Evolutionary conservation across 768 basidiomycete species (phyloP), one percentile per base, ranked within the genome.

Genomic region (Russula foetens): DNA sequence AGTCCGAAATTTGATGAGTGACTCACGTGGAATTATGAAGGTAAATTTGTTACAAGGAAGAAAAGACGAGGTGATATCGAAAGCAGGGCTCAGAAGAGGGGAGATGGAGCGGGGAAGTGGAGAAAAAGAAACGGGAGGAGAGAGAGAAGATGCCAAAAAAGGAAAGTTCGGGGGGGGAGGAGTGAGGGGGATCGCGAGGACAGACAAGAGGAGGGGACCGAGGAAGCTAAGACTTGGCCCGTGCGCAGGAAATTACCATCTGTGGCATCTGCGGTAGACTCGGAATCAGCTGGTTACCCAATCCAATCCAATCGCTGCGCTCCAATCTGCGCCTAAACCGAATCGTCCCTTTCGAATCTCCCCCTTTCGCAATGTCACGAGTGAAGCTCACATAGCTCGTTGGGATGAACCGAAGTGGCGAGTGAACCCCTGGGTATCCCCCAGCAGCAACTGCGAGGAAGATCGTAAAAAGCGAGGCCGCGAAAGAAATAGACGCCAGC

Each of bases 111-210:
- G n/a, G 28, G 43, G 8, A 29, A 44, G 28, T 19, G 4, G 35
- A 8, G 31, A 55, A 31, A 45, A 38, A 45, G 59, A 63, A 62
- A 54, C 46, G 52, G 50, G 58, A 60, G 50, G 50, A 57, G 63
- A 23, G 23, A 53, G 35, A 66, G 67, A 68, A 67, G 66, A 67
- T 71, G 59, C 68, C 72, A 67, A 66, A 70, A 61, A 61, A 68
- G 71, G 70, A 66, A 69, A 64, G 59, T 68, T 65, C 67, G 56
- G 69, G 69, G 69, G 69, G 68, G 69, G 68, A 21, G 33, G 47
- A 53, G 48, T 51, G 51, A 41, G 58, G 39, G 24, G 46, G 19
- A 65, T 53, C 65, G 63, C 67, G 59, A 59, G 58, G 64, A 53
- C 50, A 53, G 11, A 33, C 17, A 5, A 19, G 17, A 19, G 15